phyloP scores from a whole-genome alignment of 495 filamentous ascomycete species.

The Podospora tetraspora region DNA sequence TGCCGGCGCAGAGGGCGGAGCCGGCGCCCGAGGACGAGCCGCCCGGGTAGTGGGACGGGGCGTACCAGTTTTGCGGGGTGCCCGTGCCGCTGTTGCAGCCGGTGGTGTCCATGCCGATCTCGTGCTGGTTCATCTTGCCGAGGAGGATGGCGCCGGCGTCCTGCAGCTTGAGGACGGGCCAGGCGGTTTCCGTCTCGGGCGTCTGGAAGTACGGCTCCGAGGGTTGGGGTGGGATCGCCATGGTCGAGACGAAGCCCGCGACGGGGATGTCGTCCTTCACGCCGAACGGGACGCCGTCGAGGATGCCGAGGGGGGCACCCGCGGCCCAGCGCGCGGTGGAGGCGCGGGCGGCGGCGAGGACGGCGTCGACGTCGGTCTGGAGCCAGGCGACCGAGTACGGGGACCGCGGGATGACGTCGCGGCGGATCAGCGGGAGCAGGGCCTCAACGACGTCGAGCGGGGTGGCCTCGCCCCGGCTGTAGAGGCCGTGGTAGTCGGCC shows the following conservation, averaged over 20 bases:
- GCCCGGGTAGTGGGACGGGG: constrained; percentile 74
- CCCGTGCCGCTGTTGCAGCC: constrained; percentile 51
- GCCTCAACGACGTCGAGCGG: constrained; percentile 65
- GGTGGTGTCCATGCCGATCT: constrained; percentile 56
- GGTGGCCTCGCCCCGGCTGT: constrained; percentile 60
- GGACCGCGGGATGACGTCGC: constrained; percentile 46
- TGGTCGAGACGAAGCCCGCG: constrained; percentile 62
- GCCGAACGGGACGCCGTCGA: constrained; percentile 83
- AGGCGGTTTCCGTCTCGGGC: constrained; percentile 40
- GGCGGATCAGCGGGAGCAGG: constrained; percentile 63
- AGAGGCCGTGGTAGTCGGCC: constrained; percentile 72
- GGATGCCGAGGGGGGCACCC: constrained; percentile 55
- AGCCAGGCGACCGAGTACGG: constrained; percentile 66
- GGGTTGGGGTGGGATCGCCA: constrained; percentile 45
- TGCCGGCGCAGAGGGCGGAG: constrained; percentile 67
- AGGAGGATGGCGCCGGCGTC: constrained; percentile 77
- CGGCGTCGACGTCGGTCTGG: constrained; percentile 52
- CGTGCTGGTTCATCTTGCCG: constrained; percentile 90
- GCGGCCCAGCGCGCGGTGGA: constrained; percentile 65
- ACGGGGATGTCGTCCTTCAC: constrained; percentile 84
- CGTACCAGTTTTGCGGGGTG: constrained; percentile 80
- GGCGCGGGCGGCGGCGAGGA: constrained; percentile 61
- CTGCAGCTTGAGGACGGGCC: constrained; percentile 70
- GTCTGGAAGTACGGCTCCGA: constrained; percentile 31
- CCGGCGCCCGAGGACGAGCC: constrained; percentile 83